These are phyloP conservation scores for Didymellaceae sp. DNA, from an alignment of 2,329 filamentous ascomycete genomes.

Conservation along the genomic window DNA sequence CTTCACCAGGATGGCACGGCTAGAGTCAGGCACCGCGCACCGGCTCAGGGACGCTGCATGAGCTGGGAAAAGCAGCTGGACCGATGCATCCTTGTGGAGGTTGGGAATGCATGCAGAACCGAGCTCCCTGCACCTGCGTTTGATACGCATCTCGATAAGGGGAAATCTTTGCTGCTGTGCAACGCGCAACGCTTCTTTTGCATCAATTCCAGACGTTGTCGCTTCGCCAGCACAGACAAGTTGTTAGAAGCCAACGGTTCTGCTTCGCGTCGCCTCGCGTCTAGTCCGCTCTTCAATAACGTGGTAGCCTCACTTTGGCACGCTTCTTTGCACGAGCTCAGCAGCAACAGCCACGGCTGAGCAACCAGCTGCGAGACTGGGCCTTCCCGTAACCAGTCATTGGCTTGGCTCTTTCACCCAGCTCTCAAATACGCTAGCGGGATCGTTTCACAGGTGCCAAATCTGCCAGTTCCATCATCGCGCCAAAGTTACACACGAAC, in stretches of 20 bases:
- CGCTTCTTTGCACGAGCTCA: not conserved
- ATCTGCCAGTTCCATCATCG: constrained; percentile 16
- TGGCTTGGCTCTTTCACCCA: constrained; percentile 1
- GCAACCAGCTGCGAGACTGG: constrained; percentile 3
- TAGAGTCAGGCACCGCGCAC: constrained; percentile 1
- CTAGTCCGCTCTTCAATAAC: constrained; percentile 1
- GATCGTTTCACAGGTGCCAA: constrained; percentile 8
- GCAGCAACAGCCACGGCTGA: not conserved
- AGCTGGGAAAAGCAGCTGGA: not conserved
- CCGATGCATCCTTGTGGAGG: constrained; percentile 5
- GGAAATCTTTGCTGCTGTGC: constrained; percentile 10
- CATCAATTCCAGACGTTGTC: constrained; percentile 10
- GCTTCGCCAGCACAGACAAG: constrained; percentile 5
- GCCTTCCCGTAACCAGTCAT: constrained; percentile 10
- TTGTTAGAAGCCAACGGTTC: not conserved
- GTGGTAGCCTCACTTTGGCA: not conserved
- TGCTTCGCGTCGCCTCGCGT: constrained; percentile 6
- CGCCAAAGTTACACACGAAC: constrained; percentile 6
- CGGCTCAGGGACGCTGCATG: constrained; percentile 14
- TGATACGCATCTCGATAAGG: constrained; percentile 4
- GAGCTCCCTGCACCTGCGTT: constrained; percentile 9
- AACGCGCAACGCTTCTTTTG: constrained; percentile 6
- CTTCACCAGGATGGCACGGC: constrained; percentile 12
- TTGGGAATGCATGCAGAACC: constrained; percentile 1
- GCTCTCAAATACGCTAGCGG: constrained; percentile 9